phyloP scores from a whole-genome alignment of 257 asterid genomes.

The Solanum rostratum region DNA sequence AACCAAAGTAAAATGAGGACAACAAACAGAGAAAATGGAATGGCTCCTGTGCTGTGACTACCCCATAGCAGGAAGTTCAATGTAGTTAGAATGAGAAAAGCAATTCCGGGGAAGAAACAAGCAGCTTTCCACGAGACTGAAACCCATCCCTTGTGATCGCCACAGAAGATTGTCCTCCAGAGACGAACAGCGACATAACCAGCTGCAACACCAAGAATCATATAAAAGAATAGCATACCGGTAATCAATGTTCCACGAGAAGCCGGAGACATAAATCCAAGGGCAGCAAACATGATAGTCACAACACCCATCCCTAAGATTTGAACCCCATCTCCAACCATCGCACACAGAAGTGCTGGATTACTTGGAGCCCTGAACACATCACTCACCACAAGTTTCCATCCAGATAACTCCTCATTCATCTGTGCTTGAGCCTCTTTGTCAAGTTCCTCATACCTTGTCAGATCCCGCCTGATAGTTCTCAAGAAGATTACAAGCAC shows the following conservation, averaged over 20 bases:
- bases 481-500: constrained; percentile 80
- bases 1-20: constrained; percentile 68
- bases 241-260: constrained; percentile 75
- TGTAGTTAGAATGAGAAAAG: constrained; percentile 52
- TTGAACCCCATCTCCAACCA: constrained; percentile 90
- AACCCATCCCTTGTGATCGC: constrained; percentile 71
- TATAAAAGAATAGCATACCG: constrained; percentile 80
- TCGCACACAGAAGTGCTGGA: constrained; percentile 67
- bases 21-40: constrained; percentile 62
- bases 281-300: constrained; percentile 77
- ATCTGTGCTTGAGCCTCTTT: constrained; percentile 90
- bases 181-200: constrained; percentile 85
- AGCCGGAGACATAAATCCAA: constrained; percentile 92
- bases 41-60: constrained; percentile 88
- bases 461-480: constrained; percentile 76
- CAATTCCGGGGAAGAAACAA: constrained; percentile 80
- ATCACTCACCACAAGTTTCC: constrained; percentile 89
- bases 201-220: constrained; percentile 72
- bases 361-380: constrained; percentile 66
- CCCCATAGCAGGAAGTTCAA: constrained; percentile 86
- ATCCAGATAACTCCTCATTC: constrained; percentile 90
- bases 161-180: constrained; percentile 68
- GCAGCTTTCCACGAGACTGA: constrained; percentile 80
- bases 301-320: constrained; percentile 86
- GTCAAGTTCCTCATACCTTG: constrained; percentile 76